Evolutionary conservation across 805 yeast species (phyloP), one percentile per base, ranked within the genome.

Genomic region (Lipomyces anomalus): DNA sequence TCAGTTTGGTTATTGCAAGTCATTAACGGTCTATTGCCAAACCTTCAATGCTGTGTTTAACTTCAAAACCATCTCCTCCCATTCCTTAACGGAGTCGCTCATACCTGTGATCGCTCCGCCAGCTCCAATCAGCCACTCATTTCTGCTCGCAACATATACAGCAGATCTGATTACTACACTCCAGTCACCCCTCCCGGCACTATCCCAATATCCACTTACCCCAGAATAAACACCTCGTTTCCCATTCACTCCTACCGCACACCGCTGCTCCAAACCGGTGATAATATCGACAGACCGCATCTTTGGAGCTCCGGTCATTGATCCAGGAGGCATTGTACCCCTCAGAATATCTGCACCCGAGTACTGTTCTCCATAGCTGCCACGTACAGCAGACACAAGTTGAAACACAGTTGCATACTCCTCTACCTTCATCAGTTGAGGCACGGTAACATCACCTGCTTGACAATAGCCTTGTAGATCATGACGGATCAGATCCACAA

Each of bases 241-340:
- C 21, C 53, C 35, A 7, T 49, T 43, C 4, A n/a, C 16, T n/a
- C n/a, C n/a, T n/a, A n/a, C n/a, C n/a, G n/a, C n/a, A n/a, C n/a
- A n/a, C n/a, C n/a, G n/a, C 36, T 64, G 55, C 57, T 83, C 92
- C 4, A 83, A 62, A 0, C 62, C 60, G 49, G 81, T 84, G 23
- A 92, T 69, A 3, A 94, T 63, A 62, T 90, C 92, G 4, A 92
- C 95, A 0, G 96, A 86, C 48, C 95, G 74, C 57, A 82, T 84
- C 67, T 92, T 92, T 2, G 99, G 99, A 0, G 99, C 99, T 2
- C 99, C 99, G 0, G 99, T 92, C 99, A 92, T 92, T 0, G 97
- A 90, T 0, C 99, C 99, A 0, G 99, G 96, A 2, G 99, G 98
- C 29, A 94, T 68, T 0, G 95, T 79, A 48, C 78, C 78, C 18